These are phyloP conservation scores for Thermomucor indicae-seudaticae DNA, from an alignment of 371 early-diverging fungal genomes.

Conservation along the genomic window DNA sequence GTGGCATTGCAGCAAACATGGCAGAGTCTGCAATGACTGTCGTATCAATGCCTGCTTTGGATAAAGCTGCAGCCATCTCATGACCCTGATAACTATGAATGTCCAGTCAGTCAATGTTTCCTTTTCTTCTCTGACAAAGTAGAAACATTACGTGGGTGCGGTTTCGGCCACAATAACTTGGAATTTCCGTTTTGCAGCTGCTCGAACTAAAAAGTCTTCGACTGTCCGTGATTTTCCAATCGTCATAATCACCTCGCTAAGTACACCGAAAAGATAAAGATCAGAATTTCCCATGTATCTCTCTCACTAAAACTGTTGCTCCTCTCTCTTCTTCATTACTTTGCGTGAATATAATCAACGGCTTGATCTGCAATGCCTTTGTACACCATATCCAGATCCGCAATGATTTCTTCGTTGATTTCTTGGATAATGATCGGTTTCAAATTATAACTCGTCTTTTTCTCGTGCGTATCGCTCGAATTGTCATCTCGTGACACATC, in stretches of 20 bases:
- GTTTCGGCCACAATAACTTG: constrained; percentile 93
- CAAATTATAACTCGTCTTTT: constrained; percentile 38
- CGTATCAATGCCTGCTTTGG: constrained; percentile 83
- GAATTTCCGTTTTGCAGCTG: constrained; percentile 84
- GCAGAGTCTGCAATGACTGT: constrained; percentile 92
- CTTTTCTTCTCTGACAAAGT: background rate
- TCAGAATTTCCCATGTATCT: no score
- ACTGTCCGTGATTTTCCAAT: constrained; percentile 86
- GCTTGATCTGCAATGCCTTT: constrained; percentile 77
- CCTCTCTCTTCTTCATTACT: constrained; percentile 38
- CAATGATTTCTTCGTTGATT: constrained; percentile 78
- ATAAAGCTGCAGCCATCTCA: constrained; percentile 74
- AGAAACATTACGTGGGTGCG: constrained; percentile 68
- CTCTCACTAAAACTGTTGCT: background rate
- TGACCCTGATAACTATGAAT: constrained; percentile 72
- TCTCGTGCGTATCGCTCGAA: constrained; percentile 25
- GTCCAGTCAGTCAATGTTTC: background rate
- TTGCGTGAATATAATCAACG: constrained; percentile 85
- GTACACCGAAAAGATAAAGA: no score
- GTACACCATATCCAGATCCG: constrained; percentile 71
- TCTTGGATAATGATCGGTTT: constrained; percentile 77
- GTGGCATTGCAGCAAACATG: constrained; percentile 94
- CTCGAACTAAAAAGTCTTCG: constrained; percentile 80
- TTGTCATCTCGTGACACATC: constrained; percentile 33
- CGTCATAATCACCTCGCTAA: constrained; percentile 93